Evolutionary conservation across 805 yeast species (phyloP).

Genomic region (Metschnikowia similis): DNA sequence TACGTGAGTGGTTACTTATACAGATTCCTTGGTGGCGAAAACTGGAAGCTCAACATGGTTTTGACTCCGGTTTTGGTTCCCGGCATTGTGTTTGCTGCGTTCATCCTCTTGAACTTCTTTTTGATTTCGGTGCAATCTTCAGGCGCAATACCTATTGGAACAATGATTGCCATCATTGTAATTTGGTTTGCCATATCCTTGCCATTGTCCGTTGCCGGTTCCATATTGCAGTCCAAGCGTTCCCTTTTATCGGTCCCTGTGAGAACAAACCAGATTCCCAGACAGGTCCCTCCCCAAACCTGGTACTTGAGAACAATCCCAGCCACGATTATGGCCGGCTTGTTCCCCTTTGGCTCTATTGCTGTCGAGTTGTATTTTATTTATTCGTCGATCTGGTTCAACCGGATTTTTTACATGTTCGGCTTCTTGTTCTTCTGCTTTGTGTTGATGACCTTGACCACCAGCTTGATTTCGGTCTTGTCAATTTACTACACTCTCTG

Average conservation of each 20-base stretch:
- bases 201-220: slow-evolving; percentile 83
- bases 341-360: slow-evolving; percentile 92
- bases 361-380: slow-evolving; percentile 94
- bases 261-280: slow-evolving; percentile 89
- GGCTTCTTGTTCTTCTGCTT: slow-evolving; percentile 91
- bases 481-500: slow-evolving; percentile 81
- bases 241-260: slow-evolving; percentile 66
- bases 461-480: slow-evolving; percentile 73
- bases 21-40: slow-evolving; percentile 86
- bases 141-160: slow-evolving; percentile 92
- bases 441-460: slow-evolving; percentile 74
- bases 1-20: slow-evolving; percentile 82
- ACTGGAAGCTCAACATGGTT: slow-evolving; percentile 82
- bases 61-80: slow-evolving; percentile 86
- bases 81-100: slow-evolving; percentile 59
- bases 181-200: slow-evolving; percentile 85
- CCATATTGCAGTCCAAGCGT: slow-evolving; percentile 67
- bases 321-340: slow-evolving; percentile 72
- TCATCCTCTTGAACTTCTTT: slow-evolving; percentile 75
- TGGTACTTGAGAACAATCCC: slow-evolving; percentile 70
- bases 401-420: slow-evolving; percentile 92
- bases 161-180: slow-evolving; percentile 72
- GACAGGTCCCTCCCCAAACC: slow-evolving; percentile 93
- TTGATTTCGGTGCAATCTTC: slow-evolving; percentile 75
- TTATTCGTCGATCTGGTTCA: slow-evolving; percentile 88